Evolutionary conservation across 345 rosid genomes (phyloP).

Genomic region (Citrus sp.): DNA sequence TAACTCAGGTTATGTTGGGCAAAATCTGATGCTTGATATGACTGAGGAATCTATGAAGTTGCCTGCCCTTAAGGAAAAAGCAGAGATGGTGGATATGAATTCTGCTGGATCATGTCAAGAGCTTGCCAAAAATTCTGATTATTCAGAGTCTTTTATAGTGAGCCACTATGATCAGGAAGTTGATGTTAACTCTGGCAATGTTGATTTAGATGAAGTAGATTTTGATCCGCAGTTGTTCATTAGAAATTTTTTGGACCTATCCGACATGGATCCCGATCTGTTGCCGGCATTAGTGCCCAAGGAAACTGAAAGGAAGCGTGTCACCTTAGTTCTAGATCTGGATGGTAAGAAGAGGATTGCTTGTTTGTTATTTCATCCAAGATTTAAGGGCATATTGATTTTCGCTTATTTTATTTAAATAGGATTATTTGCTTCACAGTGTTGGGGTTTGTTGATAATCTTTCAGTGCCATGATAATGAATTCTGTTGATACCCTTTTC

Average conservation of each 20-base stretch:
- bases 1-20: conserved; percentile 39
- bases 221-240: conserved; percentile 81
- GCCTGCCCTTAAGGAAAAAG: conserved; percentile 69
- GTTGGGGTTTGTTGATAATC: not conserved
- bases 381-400: not conserved
- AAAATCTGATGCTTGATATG: conserved; percentile 50
- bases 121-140: conserved; percentile 30
- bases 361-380: not conserved
- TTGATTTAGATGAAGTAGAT: conserved; percentile 50
- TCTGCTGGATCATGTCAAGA: conserved; percentile 46
- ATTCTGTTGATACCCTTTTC: not conserved
- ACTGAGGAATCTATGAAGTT: conserved; percentile 68
- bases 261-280: conserved; percentile 58
- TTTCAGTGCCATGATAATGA: not conserved
- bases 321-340: conserved; percentile 89
- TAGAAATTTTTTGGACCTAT: conserved; percentile 72
- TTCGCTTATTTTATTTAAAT: not conserved
- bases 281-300: conserved; percentile 34
- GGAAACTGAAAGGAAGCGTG: conserved; percentile 53
- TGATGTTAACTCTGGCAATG: conserved; percentile 30
- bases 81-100: conserved; percentile 38
- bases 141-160: conserved; percentile 43
- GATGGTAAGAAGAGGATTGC: conserved; percentile 59
- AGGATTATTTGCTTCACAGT: not conserved
- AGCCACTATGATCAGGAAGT: conserved; percentile 40